Percentiles rank a stretch among this genome's conserved stretches.
These are phyloP conservation scores for Skeletonema costatum DNA, from an alignment of 108 stramenopile genomes.

Conservation along the genomic window DNA sequence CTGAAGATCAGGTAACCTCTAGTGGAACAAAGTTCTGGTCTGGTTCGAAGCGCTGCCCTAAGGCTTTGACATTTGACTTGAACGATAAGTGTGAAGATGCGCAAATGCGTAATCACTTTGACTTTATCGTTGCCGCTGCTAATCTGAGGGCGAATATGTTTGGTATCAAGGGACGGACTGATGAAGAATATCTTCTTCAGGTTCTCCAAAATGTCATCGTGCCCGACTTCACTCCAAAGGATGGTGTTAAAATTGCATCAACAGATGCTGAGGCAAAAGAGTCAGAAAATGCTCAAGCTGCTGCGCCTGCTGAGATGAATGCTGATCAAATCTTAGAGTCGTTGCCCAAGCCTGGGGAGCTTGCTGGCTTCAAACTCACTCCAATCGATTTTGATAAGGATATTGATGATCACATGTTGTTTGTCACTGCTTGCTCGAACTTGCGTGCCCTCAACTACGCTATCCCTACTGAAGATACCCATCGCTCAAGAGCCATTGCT, in stretches of 20 bases:
- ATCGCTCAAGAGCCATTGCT: slow-evolving; percentile 97
- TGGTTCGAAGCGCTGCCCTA: slow-evolving; percentile 95
- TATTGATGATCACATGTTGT: slow-evolving; percentile 95
- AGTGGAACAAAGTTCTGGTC: slow-evolving; percentile 95
- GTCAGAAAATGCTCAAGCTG: slow-evolving; percentile 40
- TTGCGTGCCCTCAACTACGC: slow-evolving; percentile 95
- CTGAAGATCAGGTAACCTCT: slow-evolving; percentile 89
- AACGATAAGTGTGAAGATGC: slow-evolving; percentile 84
- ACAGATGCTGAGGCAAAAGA: slow-evolving; percentile 92
- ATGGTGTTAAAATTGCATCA: slow-evolving; percentile 97
- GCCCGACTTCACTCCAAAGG: slow-evolving; percentile 91
- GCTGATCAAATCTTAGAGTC: slow-evolving; percentile 63
- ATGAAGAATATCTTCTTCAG: slow-evolving; percentile 75
- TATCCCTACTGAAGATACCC: slow-evolving; percentile 97
- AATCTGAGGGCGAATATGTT: slow-evolving; percentile 94
- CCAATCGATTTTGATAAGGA: slow-evolving; percentile 99
- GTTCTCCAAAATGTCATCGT: slow-evolving; percentile 89
- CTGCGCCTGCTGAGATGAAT: slow-evolving; percentile 59
- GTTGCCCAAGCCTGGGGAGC: slow-evolving; percentile 79
- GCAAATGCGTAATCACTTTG: slow-evolving; percentile 91
- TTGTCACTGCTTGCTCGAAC: slow-evolving; percentile 96
- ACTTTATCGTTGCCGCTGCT: slow-evolving; percentile 92
- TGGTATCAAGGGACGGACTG: slow-evolving; percentile 87
- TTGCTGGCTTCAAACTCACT: slow-evolving; percentile 88
- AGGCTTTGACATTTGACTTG: slow-evolving; percentile 85